These are phyloP conservation scores for Nigrospora osmanthi DNA, from an alignment of 2,329 filamentous ascomycete genomes.

Conservation along the genomic window DNA sequence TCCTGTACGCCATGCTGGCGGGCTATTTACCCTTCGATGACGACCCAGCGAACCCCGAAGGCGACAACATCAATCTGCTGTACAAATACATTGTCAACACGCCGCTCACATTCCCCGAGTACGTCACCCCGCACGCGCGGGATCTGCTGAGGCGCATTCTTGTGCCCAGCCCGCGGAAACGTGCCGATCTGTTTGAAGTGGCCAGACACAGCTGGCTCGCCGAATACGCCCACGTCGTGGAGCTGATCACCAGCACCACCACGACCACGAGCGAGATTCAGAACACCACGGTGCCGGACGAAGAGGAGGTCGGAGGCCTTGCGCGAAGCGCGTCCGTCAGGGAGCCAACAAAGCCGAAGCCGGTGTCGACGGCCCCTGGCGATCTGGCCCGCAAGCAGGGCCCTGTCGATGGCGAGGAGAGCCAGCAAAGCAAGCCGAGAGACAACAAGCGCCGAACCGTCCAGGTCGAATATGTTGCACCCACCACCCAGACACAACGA, in stretches of 20 bases:
- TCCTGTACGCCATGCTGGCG: conserved; percentile 96
- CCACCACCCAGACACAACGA: conserved; percentile 75
- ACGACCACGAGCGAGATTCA: conserved; percentile 81
- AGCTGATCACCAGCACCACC: conserved; percentile 93
- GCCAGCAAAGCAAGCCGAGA: conserved; percentile 50
- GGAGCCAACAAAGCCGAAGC: conserved; percentile 68
- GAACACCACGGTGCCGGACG: conserved; percentile 60
- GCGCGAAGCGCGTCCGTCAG: conserved; percentile 88
- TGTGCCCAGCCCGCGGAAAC: conserved; percentile 88
- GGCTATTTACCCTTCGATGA: conserved; percentile 97
- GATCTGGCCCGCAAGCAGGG: conserved; percentile 68
- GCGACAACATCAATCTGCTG: conserved; percentile 96
- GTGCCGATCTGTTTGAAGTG: conserved; percentile 94
- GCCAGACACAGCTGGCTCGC: conserved; percentile 96
- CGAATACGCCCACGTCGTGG: conserved; percentile 93
- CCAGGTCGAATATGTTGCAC: conserved; percentile 95
- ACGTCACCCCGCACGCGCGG: conserved; percentile 91
- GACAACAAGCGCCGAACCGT: conserved; percentile 91
- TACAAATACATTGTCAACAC: conserved; percentile 99
- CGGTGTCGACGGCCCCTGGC: conserved; percentile 39
- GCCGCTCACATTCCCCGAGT: conserved; percentile 95
- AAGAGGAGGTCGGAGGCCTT: conserved; percentile 56
- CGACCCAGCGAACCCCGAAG: conserved; percentile 94
- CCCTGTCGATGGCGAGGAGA: conserved; percentile 62
- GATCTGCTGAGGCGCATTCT: conserved; percentile 89